Base-by-base conservation (phyloP, 2,329 filamentous ascomycete genomes). In the Phyllosticta citribraziliensis region DNA sequence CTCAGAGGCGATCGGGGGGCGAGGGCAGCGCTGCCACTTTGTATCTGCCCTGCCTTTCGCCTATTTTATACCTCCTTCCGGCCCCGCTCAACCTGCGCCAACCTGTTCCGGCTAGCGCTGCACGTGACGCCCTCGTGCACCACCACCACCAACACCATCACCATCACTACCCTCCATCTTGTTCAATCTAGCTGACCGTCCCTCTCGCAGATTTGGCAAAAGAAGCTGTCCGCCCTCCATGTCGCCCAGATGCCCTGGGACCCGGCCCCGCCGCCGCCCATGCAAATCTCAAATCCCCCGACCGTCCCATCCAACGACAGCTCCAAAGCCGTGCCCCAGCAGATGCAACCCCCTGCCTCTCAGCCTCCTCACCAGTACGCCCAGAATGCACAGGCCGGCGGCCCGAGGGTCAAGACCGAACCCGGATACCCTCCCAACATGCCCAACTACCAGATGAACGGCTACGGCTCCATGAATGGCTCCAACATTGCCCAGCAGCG, bases 201-300 rank as follows among this genome's bases (percentile, higher is more conserved):
- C 22, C 22, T 22, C 20, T 50, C 51, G 20, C 58, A 97, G 92
- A 89, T 87, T 77, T 99, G 94, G 94, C 92, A 97, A 80, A 82
- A 87, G 69, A 97, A 95, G 76, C 82, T 99, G 40, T 88, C 92
- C 1, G 85, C 86, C 67, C 85, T 95, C 66, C 85, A 88, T 66
- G 88, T 97, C 64, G 94, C 94, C 63, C 80, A 84, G 62, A 97
- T 97, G 73, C 93, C 94, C 11, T 99, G 94, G 94, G 94, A 99
- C 72, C 93, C 94, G 52, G 87, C 88, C 71, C 87, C 88, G 56
- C 86, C 88, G 58, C 82, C 84, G 57, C 73, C 72, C 65, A 77
- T 67, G 68, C 79, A 69, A 69, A 51, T 63, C 35, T 57, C 62
- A 55, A 74, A 75, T 62, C 70, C 72, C 40, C 72, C 74, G n/a